phyloP scores from a whole-genome alignment of 805 yeast genomes.

The Scheffersomyces lignosus region DNA sequence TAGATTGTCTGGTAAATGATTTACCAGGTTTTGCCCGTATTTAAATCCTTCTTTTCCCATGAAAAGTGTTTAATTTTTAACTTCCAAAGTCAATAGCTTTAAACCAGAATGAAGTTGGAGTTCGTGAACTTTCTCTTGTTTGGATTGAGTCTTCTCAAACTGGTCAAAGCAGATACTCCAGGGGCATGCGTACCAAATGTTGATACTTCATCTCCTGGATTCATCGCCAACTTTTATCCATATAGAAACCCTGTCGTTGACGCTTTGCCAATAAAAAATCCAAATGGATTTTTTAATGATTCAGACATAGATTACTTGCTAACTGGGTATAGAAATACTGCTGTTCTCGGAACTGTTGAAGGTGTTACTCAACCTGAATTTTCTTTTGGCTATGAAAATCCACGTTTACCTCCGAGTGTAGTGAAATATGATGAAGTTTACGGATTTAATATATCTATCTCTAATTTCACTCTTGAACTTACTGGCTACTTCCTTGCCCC shows the following conservation, averaged over 20 bases:
- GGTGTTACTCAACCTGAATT: background rate
- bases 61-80: no score
- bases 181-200: background rate
- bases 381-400: background rate
- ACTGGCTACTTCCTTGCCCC: conserved; percentile 7
- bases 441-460: background rate
- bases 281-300: background rate
- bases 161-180: no score
- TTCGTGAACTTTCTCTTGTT: no score
- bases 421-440: background rate
- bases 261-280: background rate
- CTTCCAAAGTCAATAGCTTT: no score
- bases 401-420: background rate
- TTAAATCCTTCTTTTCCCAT: no score
- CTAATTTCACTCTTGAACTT: background rate
- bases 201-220: background rate
- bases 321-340: background rate
- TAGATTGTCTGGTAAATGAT: no score
- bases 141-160: no score
- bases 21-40: no score
- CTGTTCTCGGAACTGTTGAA: background rate
- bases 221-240: background rate
- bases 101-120: no score
- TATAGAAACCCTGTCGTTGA: background rate
- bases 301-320: background rate